Conservation (phyloP, 2,329 filamentous ascomycete species). For the Talaromyces sp. region DNA sequence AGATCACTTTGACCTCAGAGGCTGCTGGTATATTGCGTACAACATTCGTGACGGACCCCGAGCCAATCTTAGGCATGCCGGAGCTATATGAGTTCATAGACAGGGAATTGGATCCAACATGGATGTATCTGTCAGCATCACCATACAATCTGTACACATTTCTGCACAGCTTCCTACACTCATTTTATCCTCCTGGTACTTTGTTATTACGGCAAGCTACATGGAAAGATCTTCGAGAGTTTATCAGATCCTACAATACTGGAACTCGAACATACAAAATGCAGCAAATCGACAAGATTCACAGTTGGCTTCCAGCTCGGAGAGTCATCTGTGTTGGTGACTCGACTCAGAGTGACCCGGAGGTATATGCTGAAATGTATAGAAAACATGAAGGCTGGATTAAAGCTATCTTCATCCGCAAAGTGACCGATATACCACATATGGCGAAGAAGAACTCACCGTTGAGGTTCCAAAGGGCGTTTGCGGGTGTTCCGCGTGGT, state of each 20-base stretch:
- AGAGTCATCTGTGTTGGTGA: slow-evolving; percentile 85
- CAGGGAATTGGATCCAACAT: slow-evolving; percentile 60
- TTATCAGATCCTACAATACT: slow-evolving; percentile 74
- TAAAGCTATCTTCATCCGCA: slow-evolving; percentile 77
- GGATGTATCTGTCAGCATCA: slow-evolving; percentile 91
- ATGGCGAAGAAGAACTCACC: slow-evolving; percentile 72
- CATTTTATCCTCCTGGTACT: slow-evolving; percentile 71
- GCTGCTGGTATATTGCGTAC: slow-evolving; percentile 75
- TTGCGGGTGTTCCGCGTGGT: slow-evolving; percentile 65
- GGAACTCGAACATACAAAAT: slow-evolving; percentile 85
- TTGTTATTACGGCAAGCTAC: slow-evolving; percentile 80
- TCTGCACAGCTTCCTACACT: slow-evolving; percentile 67
- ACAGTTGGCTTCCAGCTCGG: slow-evolving; percentile 71
- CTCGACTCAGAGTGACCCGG: slow-evolving; percentile 86
- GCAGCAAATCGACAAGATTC: slow-evolving; percentile 71
- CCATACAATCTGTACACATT: slow-evolving; percentile 94
- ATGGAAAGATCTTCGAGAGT: slow-evolving; percentile 78
- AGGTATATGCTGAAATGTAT: slow-evolving; percentile 79
- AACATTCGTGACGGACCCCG: slow-evolving; percentile 75
- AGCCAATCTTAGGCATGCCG: slow-evolving; percentile 75
- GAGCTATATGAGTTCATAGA: slow-evolving; percentile 71
- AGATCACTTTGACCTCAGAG: slow-evolving; percentile 77
- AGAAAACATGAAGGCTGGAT: slow-evolving; percentile 71
- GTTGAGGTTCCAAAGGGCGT: slow-evolving; percentile 77
- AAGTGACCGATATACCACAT: slow-evolving; percentile 70